Conservation (phyloP, 208 protist genomes). For the Willaertia magna region DNA sequence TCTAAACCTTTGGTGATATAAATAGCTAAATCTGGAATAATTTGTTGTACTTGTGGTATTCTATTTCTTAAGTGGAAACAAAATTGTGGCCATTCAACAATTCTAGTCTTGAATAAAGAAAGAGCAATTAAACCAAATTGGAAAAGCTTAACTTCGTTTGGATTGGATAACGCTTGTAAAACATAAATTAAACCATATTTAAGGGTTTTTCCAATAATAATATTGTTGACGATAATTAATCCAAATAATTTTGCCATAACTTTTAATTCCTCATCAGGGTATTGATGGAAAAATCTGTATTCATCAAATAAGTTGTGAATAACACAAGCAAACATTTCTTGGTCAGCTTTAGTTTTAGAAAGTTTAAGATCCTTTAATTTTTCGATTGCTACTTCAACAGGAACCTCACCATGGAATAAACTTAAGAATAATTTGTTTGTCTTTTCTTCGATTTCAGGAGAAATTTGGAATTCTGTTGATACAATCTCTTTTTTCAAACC, state of each 20-base stretch:
- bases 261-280: constrained; percentile 57
- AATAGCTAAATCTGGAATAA: not conserved
- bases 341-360: constrained; percentile 24
- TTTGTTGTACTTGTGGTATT: not conserved
- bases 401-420: constrained; percentile 15
- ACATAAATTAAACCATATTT: constrained; percentile 57
- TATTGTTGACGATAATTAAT: constrained; percentile 52
- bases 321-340: constrained; percentile 64
- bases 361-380: constrained; percentile 43
- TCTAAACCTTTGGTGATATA: not conserved
- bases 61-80: constrained; percentile 41
- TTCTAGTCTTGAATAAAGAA: constrained; percentile 72
- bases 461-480: constrained; percentile 9
- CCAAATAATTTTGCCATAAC: constrained; percentile 65
- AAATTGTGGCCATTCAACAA: constrained; percentile 90
- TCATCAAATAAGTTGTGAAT: constrained; percentile 77
- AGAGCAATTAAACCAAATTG: constrained; percentile 88
- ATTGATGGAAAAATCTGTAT: constrained; percentile 60
- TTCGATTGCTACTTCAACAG: constrained; percentile 19
- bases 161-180: constrained; percentile 74
- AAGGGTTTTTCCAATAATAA: constrained; percentile 45
- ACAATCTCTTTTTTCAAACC: not conserved
- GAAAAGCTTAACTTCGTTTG: constrained; percentile 65
- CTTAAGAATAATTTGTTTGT: constrained; percentile 46
- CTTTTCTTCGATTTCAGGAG: constrained; percentile 42